Conservation (phyloP, 192 early-diverging fungal species). For the Coemansia nantahalensis region DNA sequence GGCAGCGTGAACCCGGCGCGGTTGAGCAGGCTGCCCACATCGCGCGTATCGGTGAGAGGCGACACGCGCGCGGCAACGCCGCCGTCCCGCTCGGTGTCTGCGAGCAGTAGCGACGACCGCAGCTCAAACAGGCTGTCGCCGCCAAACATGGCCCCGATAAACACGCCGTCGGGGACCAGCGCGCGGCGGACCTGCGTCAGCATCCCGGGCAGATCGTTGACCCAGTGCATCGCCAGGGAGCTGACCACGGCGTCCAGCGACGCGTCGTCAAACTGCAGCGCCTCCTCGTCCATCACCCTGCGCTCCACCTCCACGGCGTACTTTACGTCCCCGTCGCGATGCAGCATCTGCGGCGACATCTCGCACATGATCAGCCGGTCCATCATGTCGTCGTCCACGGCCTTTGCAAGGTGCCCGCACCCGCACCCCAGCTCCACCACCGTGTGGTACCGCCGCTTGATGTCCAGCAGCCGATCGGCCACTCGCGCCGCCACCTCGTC, state of each 20-base stretch:
- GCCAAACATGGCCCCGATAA: conserved; percentile 92
- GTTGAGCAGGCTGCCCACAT: conserved; percentile 74
- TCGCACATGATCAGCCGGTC: conserved; percentile 87
- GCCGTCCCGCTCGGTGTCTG: conserved; percentile 86
- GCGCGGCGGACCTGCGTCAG: conserved; percentile 79
- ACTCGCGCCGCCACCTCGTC: conserved; percentile 88
- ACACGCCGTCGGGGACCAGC: conserved; percentile 89
- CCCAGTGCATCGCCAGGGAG: conserved; percentile 88
- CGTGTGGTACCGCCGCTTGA: conserved; percentile 80
- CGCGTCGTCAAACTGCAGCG: conserved; percentile 74
- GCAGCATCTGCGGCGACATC: conserved; percentile 59
- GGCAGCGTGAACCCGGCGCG: conserved; percentile 87
- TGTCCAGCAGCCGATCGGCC: conserved; percentile 87
- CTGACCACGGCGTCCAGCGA: conserved; percentile 87
- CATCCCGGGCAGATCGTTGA: conserved; percentile 88
- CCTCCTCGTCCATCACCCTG: conserved; percentile 82
- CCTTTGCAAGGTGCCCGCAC: conserved; percentile 83
- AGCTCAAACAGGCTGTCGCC: conserved; percentile 97
- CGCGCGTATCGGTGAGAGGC: conserved; percentile 81
- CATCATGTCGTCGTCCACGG: conserved; percentile 76
- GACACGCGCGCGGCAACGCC: conserved; percentile 88
- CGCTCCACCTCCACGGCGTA: conserved; percentile 74
- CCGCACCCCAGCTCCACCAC: conserved; percentile 90
- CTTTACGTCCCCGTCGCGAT: conserved; percentile 42
- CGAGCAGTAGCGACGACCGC: conserved; percentile 83